Conservation (phyloP, 2,329 filamentous ascomycete genomes). For the Alternaria gansuensis region DNA sequence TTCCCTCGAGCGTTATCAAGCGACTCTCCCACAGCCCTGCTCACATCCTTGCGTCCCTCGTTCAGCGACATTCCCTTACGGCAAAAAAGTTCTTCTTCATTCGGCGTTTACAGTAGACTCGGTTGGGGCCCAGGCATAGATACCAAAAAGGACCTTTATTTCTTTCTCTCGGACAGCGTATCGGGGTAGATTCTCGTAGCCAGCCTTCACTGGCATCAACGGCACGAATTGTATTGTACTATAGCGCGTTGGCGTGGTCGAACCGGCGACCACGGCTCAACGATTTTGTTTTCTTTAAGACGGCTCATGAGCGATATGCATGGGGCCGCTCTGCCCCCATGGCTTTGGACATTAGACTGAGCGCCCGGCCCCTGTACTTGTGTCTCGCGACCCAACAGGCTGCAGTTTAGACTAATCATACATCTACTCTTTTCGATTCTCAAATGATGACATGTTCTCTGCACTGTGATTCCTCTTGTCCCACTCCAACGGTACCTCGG, state of each 20-base stretch:
- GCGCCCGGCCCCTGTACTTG: constrained; percentile 44
- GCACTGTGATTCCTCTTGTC: constrained; percentile 23
- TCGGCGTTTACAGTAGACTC: constrained; percentile 53
- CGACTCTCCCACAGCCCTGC: constrained; percentile 34
- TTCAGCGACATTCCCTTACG: constrained; percentile 51
- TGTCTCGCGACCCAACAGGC: constrained; percentile 45
- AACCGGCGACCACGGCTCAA: constrained; percentile 43
- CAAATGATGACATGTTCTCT: constrained; percentile 12
- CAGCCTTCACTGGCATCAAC: constrained; percentile 46
- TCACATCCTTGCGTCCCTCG: constrained; percentile 36
- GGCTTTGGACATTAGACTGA: constrained; percentile 41
- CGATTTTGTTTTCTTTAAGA: constrained; percentile 44
- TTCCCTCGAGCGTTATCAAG: constrained; percentile 38
- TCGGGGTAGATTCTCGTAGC: constrained; percentile 46
- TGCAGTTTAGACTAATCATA: constrained; percentile 51
- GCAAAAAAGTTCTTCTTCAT: constrained; percentile 46
- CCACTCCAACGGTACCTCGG: constrained; percentile 21
- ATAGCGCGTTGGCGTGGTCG: constrained; percentile 47
- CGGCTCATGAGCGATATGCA: constrained; percentile 40
- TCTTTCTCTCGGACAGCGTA: constrained; percentile 41
- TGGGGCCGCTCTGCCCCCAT: constrained; percentile 32
- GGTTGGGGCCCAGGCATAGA: constrained; percentile 53
- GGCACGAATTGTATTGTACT: constrained; percentile 47
- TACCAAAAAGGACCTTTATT: constrained; percentile 51
- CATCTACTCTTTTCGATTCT: constrained; percentile 36